Base-by-base conservation (phyloP, 768 basidiomycete genomes). In the Tephrocybe sp. region DNA sequence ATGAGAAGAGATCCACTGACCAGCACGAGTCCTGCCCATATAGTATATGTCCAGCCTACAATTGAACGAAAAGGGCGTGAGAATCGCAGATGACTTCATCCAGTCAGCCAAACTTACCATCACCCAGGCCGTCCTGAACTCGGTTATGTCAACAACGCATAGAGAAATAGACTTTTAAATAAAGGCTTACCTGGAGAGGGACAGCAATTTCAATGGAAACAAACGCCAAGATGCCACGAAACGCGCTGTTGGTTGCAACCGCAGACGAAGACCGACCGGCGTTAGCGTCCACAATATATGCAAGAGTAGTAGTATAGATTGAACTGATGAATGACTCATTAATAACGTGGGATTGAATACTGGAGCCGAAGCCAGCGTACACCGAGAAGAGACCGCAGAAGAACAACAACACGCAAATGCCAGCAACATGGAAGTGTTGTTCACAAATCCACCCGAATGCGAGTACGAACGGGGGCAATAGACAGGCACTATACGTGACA, bases 281-380 rank as follows among this genome's bases (percentile, higher is more conserved):
- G 64, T 95, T 97, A 4, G 90, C 83, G 58, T 97, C 93, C 15
- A 94, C 90, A 28, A 94, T 75, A 59, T 93, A 95, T 0, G 93
- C 87, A 24, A 95, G 68, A 0, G 88, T 85, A 44, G 82, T 82
- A 15, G 83, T 69, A 62, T 88, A 87, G 42, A 84, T 81, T 67
- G 70, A 75, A 45, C 73, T 75, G 24, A 5, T n/a, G 14, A 47
- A 33, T 46, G 7, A 38, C 25, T 10, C 38, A 30, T 2, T n/a
- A 23, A 8, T 15, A 25, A 10, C 8, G 21, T 20, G 24, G 15
- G 37, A 36, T 15, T 5, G 11, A 30, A 65, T 84, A 62, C 54
- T 9, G 28, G 28, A 30, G 12, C 28, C 5, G 5, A 14, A 12
- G 9, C 4, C 15, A 36, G 4, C 34, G 4, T 9, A 91, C 90